Base-by-base conservation (phyloP, 2,329 filamentous ascomycete species). In the Penicillium decumbens region DNA sequence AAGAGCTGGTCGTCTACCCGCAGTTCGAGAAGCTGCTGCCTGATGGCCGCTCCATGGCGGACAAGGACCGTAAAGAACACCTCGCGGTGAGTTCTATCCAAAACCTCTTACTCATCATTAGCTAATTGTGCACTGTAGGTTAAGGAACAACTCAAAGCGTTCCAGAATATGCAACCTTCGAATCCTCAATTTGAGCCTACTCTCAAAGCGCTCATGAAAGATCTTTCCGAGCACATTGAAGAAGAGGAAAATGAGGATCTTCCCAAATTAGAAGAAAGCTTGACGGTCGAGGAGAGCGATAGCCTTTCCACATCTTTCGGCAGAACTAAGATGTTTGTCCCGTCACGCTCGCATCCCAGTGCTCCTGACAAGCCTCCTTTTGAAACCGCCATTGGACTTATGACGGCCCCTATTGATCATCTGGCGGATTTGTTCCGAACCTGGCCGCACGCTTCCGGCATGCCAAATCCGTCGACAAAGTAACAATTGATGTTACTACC, bases 321-420 rank as follows among this genome's bases (percentile, higher is more conserved):
- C 4, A 67, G 73, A 3, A 81, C 77, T 3, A 82, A 81, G 65
- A 64, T 68, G 28, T 75, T 81, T 55, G 74, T 76, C 8, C 78
- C 79, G 1, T 66, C 76, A 0, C 72, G 75, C 20, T 75, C 72
- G 30, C 77, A 81, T 58, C 77, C 77, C 0, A 66, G 59, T 18
- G 72, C 75, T 9, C 74, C 75, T 0, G 72, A 79, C 49, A 72
- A 74, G 39, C 78, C 79, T 6, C 75, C 76, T 0, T 82, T 80
- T 49, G 79, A 83, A 69, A 78, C 75, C 0, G 77, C 72, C 0
- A 73, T 73, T 53, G 79, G 77, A 0, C 59, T 83, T 29, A 48
- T 83, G 63, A 64, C 76, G 1, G 78, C 80, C 3, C 80, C 80
- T 0, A 69, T 83, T 13, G 80, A 83, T 57, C 74, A 72, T 44